Evolutionary conservation across 768 basidiomycete genomes (phyloP).

Genomic region (Gymnopilus dilepis): DNA sequence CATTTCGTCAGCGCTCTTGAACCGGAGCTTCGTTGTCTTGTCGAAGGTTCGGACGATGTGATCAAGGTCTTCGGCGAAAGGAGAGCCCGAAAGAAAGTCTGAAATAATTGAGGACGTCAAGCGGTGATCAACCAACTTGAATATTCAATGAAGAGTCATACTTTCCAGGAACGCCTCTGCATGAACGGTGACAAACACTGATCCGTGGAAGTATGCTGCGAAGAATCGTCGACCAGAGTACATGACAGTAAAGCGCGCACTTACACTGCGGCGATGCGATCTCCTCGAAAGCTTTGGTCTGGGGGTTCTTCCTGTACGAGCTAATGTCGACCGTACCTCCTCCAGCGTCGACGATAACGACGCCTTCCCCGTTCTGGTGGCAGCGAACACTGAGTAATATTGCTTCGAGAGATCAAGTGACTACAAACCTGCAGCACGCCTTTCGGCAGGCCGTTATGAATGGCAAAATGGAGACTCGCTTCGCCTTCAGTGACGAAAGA

Average conservation of each 20-base stretch:
- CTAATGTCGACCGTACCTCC: constrained; percentile 67
- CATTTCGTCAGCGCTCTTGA: constrained; percentile 41
- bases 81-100: constrained; percentile 47
- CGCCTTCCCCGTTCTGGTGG: constrained; percentile 47
- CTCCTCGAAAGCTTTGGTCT: constrained; percentile 45
- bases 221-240: not conserved
- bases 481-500: constrained; percentile 69
- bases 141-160: not conserved
- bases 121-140: too few relatives aligned
- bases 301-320: constrained; percentile 44
- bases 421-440: constrained; percentile 37
- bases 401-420: too few relatives aligned
- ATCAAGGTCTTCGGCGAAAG: constrained; percentile 45
- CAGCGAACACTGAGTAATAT: not conserved
- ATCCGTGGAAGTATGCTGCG: constrained; percentile 57
- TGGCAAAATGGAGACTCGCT: constrained; percentile 62
- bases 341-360: constrained; percentile 63
- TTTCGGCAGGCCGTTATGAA: constrained; percentile 43
- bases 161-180: constrained; percentile 17
- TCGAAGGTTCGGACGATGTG: constrained; percentile 51
- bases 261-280: constrained; percentile 50
- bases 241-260: constrained; percentile 1
- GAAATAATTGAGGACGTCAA: constrained; percentile 41
- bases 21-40: constrained; percentile 50
- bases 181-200: constrained; percentile 33